phyloP scores from a whole-genome alignment of 2,329 filamentous ascomycete genomes.

The Pseudocercospora pini-densiflorae region DNA sequence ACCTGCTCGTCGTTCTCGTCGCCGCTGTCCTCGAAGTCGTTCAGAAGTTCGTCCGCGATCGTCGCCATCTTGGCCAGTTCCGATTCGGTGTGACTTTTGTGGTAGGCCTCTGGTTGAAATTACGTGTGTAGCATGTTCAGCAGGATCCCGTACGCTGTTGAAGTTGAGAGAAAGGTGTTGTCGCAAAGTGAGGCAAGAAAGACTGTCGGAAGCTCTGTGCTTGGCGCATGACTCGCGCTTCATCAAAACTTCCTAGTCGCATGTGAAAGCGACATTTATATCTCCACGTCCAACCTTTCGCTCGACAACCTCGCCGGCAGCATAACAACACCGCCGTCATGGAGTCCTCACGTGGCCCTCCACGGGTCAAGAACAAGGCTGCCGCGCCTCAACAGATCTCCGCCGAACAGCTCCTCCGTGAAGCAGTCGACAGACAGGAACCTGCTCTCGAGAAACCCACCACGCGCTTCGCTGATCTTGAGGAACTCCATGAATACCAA shows the following conservation, averaged over 20 bases:
- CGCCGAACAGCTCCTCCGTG: slow-evolving; percentile 93
- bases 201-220: not conserved
- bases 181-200: not conserved
- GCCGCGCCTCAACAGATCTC: slow-evolving; percentile 83
- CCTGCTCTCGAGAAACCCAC: slow-evolving; percentile 85
- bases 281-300: not conserved
- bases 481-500: slow-evolving; percentile 97
- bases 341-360: slow-evolving; percentile 89
- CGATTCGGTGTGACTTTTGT: not conserved
- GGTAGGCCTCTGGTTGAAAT: not conserved
- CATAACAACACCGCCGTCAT: slow-evolving; percentile 53
- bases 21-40: slow-evolving; percentile 86
- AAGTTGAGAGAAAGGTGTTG: not conserved
- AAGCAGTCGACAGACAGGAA: slow-evolving; percentile 97
- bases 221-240: slow-evolving; percentile 8
- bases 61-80: slow-evolving; percentile 71
- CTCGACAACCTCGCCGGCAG: not conserved
- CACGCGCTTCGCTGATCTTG: slow-evolving; percentile 92
- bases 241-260: slow-evolving; percentile 2
- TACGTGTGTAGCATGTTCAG: not conserved
- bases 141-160: too few species aligned
- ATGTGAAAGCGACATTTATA: slow-evolving; percentile 11
- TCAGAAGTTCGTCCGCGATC: slow-evolving; percentile 87
- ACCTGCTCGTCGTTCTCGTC: slow-evolving; percentile 68
- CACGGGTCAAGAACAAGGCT: slow-evolving; percentile 98